phyloP scores from a whole-genome alignment of 139 green algal genomes.

The Yamagishiella unicocca region DNA sequence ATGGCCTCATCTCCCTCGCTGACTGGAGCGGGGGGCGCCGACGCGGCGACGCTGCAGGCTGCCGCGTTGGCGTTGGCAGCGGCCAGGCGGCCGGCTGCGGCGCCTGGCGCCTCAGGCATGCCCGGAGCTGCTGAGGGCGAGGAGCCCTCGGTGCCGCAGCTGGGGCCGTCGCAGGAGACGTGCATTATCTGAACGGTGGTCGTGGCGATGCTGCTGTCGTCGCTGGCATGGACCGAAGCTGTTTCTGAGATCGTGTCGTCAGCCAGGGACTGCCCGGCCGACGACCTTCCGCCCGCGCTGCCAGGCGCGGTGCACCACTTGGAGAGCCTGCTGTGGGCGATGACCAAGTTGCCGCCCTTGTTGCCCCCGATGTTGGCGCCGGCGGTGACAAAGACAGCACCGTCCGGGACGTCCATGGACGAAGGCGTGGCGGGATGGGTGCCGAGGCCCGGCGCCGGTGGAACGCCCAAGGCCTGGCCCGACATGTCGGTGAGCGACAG shows the following conservation, averaged over 20 bases:
- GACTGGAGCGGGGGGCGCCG: not conserved
- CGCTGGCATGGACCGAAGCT: conserved; percentile 30
- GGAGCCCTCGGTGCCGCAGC: not conserved
- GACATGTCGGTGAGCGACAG: conserved; percentile 8
- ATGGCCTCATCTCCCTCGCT: not conserved
- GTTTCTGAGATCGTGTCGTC: conserved; percentile 35
- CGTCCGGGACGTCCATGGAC: conserved; percentile 20
- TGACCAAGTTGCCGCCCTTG: not conserved
- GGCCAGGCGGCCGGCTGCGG: not conserved
- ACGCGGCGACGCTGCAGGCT: not conserved
- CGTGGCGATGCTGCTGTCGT: conserved; percentile 30
- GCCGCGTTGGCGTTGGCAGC: no score
- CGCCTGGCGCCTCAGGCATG: not conserved
- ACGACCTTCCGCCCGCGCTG: not conserved
- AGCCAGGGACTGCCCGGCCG: not conserved
- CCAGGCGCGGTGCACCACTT: conserved; percentile 20
- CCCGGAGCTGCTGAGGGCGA: not conserved
- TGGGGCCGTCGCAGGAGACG: not conserved
- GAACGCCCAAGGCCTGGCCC: not conserved
- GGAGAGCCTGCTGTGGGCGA: conserved; percentile 1
- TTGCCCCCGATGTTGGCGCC: not conserved
- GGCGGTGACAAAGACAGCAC: conserved; percentile 28
- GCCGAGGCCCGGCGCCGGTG: not conserved
- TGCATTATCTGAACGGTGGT: not conserved
- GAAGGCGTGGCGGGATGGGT: not conserved